Evolutionary conservation across 2,329 filamentous ascomycete species (phyloP), one percentile per base, ranked within the genome.

Genomic region (Hypocrella siamensis): DNA sequence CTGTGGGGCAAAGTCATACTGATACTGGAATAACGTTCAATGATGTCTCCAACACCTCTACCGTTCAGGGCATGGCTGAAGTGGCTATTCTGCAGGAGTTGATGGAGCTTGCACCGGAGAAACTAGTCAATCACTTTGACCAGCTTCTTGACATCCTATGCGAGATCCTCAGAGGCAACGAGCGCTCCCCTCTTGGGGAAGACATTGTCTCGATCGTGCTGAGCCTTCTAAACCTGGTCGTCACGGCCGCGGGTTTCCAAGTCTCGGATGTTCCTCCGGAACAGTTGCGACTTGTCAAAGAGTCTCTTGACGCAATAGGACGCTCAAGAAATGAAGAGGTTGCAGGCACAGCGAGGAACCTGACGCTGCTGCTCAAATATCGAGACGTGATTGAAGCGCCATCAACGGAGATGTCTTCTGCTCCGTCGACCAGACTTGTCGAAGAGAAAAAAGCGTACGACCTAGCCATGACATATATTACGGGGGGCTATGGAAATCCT

Each of bases 71-170:
- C 4, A 53, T 84, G 2, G 50, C 66, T 5, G 63, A 79, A 38
- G 60, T 74, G 5, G 72, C 72, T 30, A 52, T 81, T 1, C 58
- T 82, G 6, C 74, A 80, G 43, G 66, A 64, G 21, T 63, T 84
- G 52, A 70, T 82, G 50, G 66, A 70, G 17, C 63, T 58, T 28
- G 65, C 76, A 28, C 66, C 74, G 1, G 67, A 76, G 16, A 73
- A 70, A 38, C 60, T 84, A 10, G 66, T 78, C 19, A 65, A 63
- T 19, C 67, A 73, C 35, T 75, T 78, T 3, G 65, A 65, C 27
- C 72, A 79, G 41, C 61, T 81, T 6, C 54, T 84, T 2, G 66
- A 73, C 28, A 61, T 85, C 2, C 65, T 77, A 30, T 60, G 61
- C 31, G 66, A 78, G 34, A 61, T 84, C 0, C 48, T 84, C 2